Percentiles rank a stretch among this genome's conserved stretches.
These are phyloP conservation scores for Chytriomyces hyalinus DNA, from an alignment of 192 early-diverging fungal genomes.

Conservation along the genomic window DNA sequence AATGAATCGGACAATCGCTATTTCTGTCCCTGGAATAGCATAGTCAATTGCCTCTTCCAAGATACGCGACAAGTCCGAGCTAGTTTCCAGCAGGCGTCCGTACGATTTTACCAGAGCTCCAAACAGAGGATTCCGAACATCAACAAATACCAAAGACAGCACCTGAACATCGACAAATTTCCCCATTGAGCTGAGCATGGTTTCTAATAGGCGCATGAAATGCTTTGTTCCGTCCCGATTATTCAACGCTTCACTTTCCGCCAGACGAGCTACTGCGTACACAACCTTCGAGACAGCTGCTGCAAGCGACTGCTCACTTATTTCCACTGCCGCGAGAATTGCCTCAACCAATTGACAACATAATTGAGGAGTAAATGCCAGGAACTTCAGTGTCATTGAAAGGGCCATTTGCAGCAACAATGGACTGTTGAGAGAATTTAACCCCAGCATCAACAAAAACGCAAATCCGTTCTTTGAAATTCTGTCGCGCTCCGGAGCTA, in stretches of 20 bases:
- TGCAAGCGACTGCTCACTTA: slow-evolving; percentile 1
- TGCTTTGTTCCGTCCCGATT: neutral
- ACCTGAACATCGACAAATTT: slow-evolving; percentile 6
- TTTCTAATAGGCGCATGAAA: neutral
- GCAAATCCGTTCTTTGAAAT: slow-evolving; percentile 2
- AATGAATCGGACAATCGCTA: slow-evolving; percentile 23
- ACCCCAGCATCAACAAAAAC: slow-evolving; percentile 3
- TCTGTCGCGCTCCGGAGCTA: neutral
- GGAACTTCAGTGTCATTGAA: slow-evolving; percentile 19
- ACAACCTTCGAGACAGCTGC: slow-evolving; percentile 15
- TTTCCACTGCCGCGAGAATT: neutral
- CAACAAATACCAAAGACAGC: slow-evolving; percentile 22
- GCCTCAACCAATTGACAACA: neutral
- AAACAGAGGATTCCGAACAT: slow-evolving; percentile 12
- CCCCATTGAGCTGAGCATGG: neutral
- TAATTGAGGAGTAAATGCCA: neutral
- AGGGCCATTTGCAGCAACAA: slow-evolving; percentile 17
- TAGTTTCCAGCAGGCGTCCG: neutral
- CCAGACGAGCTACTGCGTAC: neutral
- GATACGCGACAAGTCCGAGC: slow-evolving; percentile 2
- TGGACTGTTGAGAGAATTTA: neutral
- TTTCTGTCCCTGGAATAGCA: slow-evolving; percentile 19
- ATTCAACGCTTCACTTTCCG: neutral
- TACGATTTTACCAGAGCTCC: slow-evolving; percentile 4
- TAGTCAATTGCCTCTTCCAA: slow-evolving; percentile 19